A percentile compares a stretch with the other conserved stretches of the same genome.
These are phyloP conservation scores for Lathyrus aphaca DNA, from an alignment of 306 rosid genomes.

Conservation along the genomic window DNA sequence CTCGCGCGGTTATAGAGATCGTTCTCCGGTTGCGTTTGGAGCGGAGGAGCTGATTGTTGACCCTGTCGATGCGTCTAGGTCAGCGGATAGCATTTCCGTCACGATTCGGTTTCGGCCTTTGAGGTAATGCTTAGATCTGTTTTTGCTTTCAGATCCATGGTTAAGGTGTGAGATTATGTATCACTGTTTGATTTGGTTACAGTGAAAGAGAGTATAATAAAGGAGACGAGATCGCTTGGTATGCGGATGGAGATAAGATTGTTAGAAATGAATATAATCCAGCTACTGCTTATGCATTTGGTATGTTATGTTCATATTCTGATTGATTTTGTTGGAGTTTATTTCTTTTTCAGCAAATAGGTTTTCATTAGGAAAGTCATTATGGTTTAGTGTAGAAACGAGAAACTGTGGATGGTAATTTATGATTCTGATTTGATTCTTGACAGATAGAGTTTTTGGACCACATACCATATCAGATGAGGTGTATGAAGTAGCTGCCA, in stretches of 20 bases:
- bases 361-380: slow-evolving; percentile 19
- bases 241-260: slow-evolving; percentile 89
- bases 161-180: slow-evolving; percentile 37
- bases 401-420: slow-evolving; percentile 37
- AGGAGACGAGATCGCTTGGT: slow-evolving; percentile 98
- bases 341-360: slow-evolving; percentile 14
- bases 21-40: slow-evolving; percentile 72
- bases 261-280: slow-evolving; percentile 95
- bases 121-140: slow-evolving; percentile 89
- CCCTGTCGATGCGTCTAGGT: slow-evolving; percentile 59
- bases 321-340: slow-evolving; percentile 18
- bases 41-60: slow-evolving; percentile 73
- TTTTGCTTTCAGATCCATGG: slow-evolving; percentile 63
- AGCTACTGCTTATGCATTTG: slow-evolving; percentile 91
- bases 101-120: slow-evolving; percentile 97
- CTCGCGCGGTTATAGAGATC: slow-evolving; percentile 44
- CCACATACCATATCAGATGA: slow-evolving; percentile 76
- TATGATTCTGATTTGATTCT: slow-evolving; percentile 41
- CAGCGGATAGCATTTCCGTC: slow-evolving; percentile 92
- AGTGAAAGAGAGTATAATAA: slow-evolving; percentile 95
- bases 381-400: slow-evolving; percentile 24
- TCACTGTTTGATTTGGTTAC: slow-evolving; percentile 51
- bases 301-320: slow-evolving; percentile 50
- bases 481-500: slow-evolving; percentile 97
- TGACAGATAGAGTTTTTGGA: slow-evolving; percentile 96